Base-by-base conservation (phyloP, 2,329 filamentous ascomycete species). In the Xylaria hypoxylon region DNA sequence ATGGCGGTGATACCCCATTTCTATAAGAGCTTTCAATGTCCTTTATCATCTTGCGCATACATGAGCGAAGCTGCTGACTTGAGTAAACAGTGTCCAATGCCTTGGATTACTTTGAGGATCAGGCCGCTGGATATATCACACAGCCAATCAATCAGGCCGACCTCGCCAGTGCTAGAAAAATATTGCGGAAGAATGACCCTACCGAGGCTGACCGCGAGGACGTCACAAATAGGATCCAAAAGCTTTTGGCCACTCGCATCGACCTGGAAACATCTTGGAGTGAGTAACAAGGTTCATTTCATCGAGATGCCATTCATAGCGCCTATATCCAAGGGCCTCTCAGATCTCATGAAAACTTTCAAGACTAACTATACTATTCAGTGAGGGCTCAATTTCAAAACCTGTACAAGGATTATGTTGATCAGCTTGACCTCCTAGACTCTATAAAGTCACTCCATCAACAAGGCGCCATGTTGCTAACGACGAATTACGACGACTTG, bases 401-500 rank as follows among this genome's bases (percentile, higher is more conserved):
- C 11, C 26, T 71, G 5, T 67, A 70, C 38, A 31, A 45, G 5
- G 40, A 59, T 22, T 55, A 66, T 22, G 58, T 63, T 7, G 35
- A 55, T 7, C 47, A 60, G 15, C 8, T 11, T 8, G 61, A 57
- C n/a, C 56, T 71, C 13, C 61, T 70, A 5, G 71, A 71, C 26
- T 56, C 52, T 15, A 52, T 72, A n/a, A 67, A 45, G 24, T 2
- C 44, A 19, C 68, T 71, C 13, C 57, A 69, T 2, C 19, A 64
- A 15, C 31, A 58, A 22, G 69, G 71, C 2, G 68, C 63, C 2
- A 50, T 62, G 47, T n/a, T 71, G 13, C 35, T 72, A 3, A 71
- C 64, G 1, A 71, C 68, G 3, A 70, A 68, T 15, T 71, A 70
- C 15, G 69, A 70, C 19, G 64, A 65, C 38, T 35, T 70, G 13